A percentile compares a stretch with the other conserved stretches of the same genome.
Evolutionary conservation across 2,329 filamentous ascomycete genomes (phyloP).

Genomic region (Boeremia lycopersici): DNA sequence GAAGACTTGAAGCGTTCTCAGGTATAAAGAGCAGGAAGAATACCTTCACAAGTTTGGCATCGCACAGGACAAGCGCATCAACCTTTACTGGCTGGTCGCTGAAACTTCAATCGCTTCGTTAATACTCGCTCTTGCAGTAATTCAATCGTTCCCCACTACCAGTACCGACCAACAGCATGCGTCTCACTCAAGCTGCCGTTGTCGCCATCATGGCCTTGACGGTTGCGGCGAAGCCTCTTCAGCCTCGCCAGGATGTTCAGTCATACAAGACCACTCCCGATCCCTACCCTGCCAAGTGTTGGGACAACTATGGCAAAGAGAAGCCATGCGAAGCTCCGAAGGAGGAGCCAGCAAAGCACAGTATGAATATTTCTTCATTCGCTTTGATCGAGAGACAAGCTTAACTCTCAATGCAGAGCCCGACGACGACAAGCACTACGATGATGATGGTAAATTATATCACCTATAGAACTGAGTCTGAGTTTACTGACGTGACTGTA

Average conservation of each 20-base stretch:
- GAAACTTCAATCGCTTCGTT: background rate
- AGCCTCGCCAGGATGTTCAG: constrained; percentile 11
- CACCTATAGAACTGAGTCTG: background rate
- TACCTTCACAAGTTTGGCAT: constrained; percentile 1
- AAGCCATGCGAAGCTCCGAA: background rate
- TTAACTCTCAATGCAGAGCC: background rate
- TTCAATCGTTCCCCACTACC: constrained; percentile 6
- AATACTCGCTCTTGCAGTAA: constrained; percentile 3
- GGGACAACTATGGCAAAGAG: background rate
- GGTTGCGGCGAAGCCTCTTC: constrained; percentile 19
- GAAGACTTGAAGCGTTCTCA: background rate
- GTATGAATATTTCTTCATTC: background rate
- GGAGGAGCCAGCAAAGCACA: background rate
- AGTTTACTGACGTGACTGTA: background rate
- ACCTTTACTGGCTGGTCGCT: constrained; percentile 2
- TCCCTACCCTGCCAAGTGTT: background rate
- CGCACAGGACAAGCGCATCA: constrained; percentile 5
- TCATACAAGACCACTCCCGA: constrained; percentile 11
- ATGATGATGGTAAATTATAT: background rate
- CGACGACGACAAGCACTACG: background rate
- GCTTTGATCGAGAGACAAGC: background rate
- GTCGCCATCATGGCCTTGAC: constrained; percentile 22
- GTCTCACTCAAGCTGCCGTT: constrained; percentile 20
- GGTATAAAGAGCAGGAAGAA: constrained; percentile 10
- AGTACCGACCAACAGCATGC: constrained; percentile 12